Evolutionary conservation across 805 yeast genomes (phyloP), one percentile per base, ranked within the genome.

Genomic region (Candida piceae): DNA sequence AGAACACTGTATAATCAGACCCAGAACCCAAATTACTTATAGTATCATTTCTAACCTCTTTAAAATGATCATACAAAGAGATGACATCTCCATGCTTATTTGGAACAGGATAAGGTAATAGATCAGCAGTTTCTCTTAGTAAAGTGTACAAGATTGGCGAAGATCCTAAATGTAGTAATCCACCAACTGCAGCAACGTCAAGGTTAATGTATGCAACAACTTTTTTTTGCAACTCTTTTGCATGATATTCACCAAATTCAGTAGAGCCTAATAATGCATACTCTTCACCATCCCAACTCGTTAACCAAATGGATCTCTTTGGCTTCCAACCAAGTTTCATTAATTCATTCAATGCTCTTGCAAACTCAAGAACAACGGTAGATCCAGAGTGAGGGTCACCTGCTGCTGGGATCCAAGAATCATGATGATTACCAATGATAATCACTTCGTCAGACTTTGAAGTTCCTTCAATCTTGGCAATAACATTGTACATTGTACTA

Each of bases 201-300:
- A 79, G 57, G 57, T 84, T 84, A 41, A 84, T 52, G 53, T 84
- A 84, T 0, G 84, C 85, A 27, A 82, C 69, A 1, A 74, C 80
- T 29, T 70, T 67, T 27, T 63, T 66, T 32, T 67, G 63, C 24
- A 84, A 57, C 21, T 51, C 50, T 18, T 63, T 52, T 2, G 68
- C 69, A 38, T 74, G 64, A 37, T 75, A 76, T 55, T 84, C 90
- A 5, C 80, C 87, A 63, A 70, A 83, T 50, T 85, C 93, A 0
- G 93, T 80, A 0, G 88, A 77, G 1, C 95, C 95, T 21, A 85
- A 46, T 37, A 78, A 62, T 0, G 84, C 90, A 44, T 73, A 74
- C 51, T 80, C 86, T 46, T 79, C 88, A 24, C 85, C 94, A 58
- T 86, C 95, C 88, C 88, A 86, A 20, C 84, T 77, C 0, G 81